Evolutionary conservation across 1,284 basidiomycete genomes (phyloP).

Genomic region (Ceratobasidium sp.): DNA sequence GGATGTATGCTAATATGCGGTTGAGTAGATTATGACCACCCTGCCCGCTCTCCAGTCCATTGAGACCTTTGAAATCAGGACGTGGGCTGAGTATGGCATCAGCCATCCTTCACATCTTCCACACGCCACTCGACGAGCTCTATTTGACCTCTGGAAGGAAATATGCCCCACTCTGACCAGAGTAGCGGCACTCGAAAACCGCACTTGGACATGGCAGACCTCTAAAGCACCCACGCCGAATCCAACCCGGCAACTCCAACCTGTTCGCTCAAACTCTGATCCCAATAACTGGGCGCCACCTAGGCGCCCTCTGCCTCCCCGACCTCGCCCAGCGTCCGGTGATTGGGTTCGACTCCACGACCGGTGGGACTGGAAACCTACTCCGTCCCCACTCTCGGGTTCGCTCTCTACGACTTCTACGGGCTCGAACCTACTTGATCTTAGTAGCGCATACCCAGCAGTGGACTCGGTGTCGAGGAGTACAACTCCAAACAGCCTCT

Average conservation of each 20-base stretch:
- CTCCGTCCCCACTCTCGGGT: slow-evolving; percentile 4
- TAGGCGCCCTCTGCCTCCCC: slow-evolving; percentile 24
- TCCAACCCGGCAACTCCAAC: neutral
- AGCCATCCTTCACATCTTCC: slow-evolving; percentile 29
- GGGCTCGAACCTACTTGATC: neutral
- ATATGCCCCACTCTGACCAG: slow-evolving; percentile 22
- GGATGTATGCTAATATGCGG: slow-evolving; percentile 30
- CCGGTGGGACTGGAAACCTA: slow-evolving; percentile 31
- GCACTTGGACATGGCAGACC: slow-evolving; percentile 26
- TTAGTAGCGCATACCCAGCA: neutral
- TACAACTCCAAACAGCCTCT: neutral
- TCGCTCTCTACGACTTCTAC: neutral
- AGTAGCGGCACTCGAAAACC: slow-evolving; percentile 20
- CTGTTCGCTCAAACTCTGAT: slow-evolving; percentile 24
- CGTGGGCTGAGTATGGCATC: slow-evolving; percentile 36
- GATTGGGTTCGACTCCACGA: slow-evolving; percentile 27
- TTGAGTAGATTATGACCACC: slow-evolving; percentile 27
- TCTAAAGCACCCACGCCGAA: neutral
- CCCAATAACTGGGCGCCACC: neutral
- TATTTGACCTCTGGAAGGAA: slow-evolving; percentile 33
- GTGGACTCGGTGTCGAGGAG: neutral
- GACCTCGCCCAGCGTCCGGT: slow-evolving; percentile 27
- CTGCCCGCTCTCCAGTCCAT: slow-evolving; percentile 24
- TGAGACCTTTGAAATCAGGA: slow-evolving; percentile 29
- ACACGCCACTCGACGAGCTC: slow-evolving; percentile 13